phyloP scores from a whole-genome alignment of 805 yeast species.

The Cephaloascus fragrans region DNA sequence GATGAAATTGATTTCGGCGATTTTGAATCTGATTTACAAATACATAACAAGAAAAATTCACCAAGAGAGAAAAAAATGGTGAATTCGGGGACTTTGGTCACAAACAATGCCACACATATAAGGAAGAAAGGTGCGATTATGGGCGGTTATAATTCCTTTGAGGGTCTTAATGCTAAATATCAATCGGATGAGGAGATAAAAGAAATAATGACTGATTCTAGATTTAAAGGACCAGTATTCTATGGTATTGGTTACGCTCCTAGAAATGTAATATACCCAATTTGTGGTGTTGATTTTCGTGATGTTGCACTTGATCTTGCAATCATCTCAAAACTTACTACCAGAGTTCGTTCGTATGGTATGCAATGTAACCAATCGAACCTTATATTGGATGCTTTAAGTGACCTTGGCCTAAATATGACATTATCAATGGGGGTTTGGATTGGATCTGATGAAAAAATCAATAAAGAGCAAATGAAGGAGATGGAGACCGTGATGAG shows the following conservation, averaged over 20 bases:
- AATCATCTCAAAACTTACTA: conserved; percentile 46
- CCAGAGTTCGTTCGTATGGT: conserved; percentile 47
- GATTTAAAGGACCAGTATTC: conserved; percentile 24
- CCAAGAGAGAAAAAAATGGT: conserved; percentile 4
- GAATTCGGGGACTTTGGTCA: background rate
- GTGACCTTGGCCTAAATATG: conserved; percentile 39
- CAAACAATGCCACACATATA: background rate
- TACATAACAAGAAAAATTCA: conserved; percentile 2
- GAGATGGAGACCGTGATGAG: conserved; percentile 31
- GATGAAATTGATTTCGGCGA: background rate
- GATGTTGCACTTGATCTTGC: conserved; percentile 51
- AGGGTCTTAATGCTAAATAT: conserved; percentile 20
- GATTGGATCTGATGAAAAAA: conserved; percentile 37
- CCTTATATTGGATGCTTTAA: conserved; percentile 42
- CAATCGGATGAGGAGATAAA: conserved; percentile 22
- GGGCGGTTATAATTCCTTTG: conserved; percentile 5
- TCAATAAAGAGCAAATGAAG: conserved; percentile 35
- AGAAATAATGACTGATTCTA: conserved; percentile 22
- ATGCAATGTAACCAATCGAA: conserved; percentile 53
- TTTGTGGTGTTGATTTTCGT: conserved; percentile 37
- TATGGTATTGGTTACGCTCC: conserved; percentile 59
- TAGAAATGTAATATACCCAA: conserved; percentile 34
- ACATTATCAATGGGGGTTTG: conserved; percentile 54
- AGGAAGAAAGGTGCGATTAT: conserved; percentile 5
- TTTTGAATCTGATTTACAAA: background rate